Conservation (phyloP, 352 stramenopile species). For the Globisporangium paddicum region DNA sequence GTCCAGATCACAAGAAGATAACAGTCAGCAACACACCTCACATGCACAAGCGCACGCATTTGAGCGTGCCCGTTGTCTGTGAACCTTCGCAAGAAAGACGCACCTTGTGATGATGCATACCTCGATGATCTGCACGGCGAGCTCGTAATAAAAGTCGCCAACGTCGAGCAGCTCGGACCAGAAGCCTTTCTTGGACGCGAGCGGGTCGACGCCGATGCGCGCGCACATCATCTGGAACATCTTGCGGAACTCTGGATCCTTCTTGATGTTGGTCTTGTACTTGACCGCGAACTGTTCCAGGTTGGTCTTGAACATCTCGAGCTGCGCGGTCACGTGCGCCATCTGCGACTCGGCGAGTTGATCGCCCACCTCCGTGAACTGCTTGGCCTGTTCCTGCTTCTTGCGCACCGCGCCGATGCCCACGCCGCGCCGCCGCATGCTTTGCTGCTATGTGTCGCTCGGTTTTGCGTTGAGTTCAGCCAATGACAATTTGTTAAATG, state of each 20-base stretch:
- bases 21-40: background rate
- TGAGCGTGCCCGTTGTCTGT: too few relatives aligned
- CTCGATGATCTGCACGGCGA: constrained; percentile 98
- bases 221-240: constrained; percentile 96
- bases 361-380: constrained; percentile 82
- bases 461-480: constrained; percentile 4
- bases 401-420: constrained; percentile 85
- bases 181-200: constrained; percentile 97
- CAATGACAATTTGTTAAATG: too few relatives aligned
- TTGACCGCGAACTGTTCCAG: constrained; percentile 92
- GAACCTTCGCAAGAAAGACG: background rate
- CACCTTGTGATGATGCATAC: constrained; percentile 93
- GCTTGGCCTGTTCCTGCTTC: constrained; percentile 85
- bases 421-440: constrained; percentile 66
- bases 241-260: constrained; percentile 91
- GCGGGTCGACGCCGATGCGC: constrained; percentile 96
- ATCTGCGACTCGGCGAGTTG: constrained; percentile 80
- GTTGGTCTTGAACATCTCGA: constrained; percentile 90
- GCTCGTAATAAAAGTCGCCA: constrained; percentile 99
- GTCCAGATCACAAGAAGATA: background rate
- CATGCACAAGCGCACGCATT: too few relatives aligned
- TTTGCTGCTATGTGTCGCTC: constrained; percentile 4
- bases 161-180: constrained; percentile 97
- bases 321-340: constrained; percentile 72
- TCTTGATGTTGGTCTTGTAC: constrained; percentile 95